phyloP scores from a whole-genome alignment of 2,329 filamentous ascomycete species.

The Tolypocladium pustulatum region DNA sequence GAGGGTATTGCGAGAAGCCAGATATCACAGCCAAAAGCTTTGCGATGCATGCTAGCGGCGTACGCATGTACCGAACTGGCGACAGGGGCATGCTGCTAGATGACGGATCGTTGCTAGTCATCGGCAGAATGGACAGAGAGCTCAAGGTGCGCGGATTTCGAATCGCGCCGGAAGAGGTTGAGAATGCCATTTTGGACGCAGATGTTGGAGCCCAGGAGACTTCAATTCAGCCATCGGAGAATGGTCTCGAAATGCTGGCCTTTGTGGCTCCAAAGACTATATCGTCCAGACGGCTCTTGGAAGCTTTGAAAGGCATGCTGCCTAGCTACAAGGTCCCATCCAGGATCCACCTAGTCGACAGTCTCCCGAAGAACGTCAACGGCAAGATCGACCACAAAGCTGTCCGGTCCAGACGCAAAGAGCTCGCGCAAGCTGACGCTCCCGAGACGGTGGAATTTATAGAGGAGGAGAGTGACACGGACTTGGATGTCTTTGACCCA shows the following conservation, averaged over 20 bases:
- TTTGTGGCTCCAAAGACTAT: constrained; percentile 1
- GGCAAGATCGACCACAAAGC: constrained; percentile 8
- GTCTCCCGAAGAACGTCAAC: constrained; percentile 3
- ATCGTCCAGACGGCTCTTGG: neutral
- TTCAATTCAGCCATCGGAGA: constrained; percentile 3
- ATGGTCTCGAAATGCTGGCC: constrained; percentile 3
- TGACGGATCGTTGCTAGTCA: constrained; percentile 4
- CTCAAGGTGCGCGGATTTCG: constrained; percentile 8
- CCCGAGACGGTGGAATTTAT: neutral
- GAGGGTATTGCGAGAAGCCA: constrained; percentile 3
- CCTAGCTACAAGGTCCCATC: constrained; percentile 5
- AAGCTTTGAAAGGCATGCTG: constrained; percentile 1
- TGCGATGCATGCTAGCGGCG: neutral
- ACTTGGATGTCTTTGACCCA: neutral
- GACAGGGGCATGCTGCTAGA: constrained; percentile 3
- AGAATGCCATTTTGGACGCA: constrained; percentile 3
- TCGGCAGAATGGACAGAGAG: constrained; percentile 7
- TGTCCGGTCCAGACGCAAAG: neutral
- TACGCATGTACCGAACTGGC: constrained; percentile 7
- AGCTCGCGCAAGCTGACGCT: neutral
- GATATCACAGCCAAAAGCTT: constrained; percentile 4
- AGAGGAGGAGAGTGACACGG: neutral
- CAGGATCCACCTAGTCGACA: neutral
- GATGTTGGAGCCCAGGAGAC: neutral
- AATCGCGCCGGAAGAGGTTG: constrained; percentile 8